Conservation (phyloP, 441 rosid species). For the Codiaeum variegatum region DNA sequence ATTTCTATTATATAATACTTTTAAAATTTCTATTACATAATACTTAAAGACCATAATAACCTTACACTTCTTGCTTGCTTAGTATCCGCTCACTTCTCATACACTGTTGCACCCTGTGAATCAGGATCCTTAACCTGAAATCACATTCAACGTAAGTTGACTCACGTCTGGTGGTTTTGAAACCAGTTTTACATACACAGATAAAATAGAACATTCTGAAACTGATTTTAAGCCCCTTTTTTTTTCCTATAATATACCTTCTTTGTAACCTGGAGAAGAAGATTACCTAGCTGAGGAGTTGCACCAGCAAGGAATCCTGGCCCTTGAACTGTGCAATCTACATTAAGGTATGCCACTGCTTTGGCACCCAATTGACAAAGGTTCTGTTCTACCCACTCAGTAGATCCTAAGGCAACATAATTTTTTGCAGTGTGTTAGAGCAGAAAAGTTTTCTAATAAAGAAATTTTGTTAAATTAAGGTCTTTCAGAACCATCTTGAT, state of each 20-base stretch:
- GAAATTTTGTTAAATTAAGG: slow-evolving; percentile 4
- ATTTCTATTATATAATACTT: too few species aligned
- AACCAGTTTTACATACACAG: slow-evolving; percentile 8
- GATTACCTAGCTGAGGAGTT: slow-evolving; percentile 81
- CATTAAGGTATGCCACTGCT: slow-evolving; percentile 88
- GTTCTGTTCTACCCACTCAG: slow-evolving; percentile 96
- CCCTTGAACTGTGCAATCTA: slow-evolving; percentile 97
- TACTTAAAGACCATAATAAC: not conserved
- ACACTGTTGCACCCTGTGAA: slow-evolving; percentile 42
- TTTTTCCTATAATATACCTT: slow-evolving; percentile 37
- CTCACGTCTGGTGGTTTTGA: not conserved
- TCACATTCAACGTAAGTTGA: not conserved
- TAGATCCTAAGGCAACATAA: slow-evolving; percentile 50
- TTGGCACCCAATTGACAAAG: slow-evolving; percentile 67
- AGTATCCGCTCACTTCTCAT: slow-evolving; percentile 51
- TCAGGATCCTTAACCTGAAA: slow-evolving; percentile 83
- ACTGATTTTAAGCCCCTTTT: not conserved
- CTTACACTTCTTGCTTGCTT: slow-evolving; percentile 39
- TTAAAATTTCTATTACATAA: too few species aligned
- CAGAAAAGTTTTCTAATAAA: not conserved
- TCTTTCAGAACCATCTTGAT: not conserved
- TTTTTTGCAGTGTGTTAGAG: not conserved
- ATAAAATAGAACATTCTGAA: slow-evolving; percentile 7
- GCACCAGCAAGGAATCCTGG: slow-evolving; percentile 79
- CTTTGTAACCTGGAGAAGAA: slow-evolving; percentile 65